Evolutionary conservation across 2,329 filamentous ascomycete genomes (phyloP).

Genomic region (Dryadomyces quercus-mongolicae): DNA sequence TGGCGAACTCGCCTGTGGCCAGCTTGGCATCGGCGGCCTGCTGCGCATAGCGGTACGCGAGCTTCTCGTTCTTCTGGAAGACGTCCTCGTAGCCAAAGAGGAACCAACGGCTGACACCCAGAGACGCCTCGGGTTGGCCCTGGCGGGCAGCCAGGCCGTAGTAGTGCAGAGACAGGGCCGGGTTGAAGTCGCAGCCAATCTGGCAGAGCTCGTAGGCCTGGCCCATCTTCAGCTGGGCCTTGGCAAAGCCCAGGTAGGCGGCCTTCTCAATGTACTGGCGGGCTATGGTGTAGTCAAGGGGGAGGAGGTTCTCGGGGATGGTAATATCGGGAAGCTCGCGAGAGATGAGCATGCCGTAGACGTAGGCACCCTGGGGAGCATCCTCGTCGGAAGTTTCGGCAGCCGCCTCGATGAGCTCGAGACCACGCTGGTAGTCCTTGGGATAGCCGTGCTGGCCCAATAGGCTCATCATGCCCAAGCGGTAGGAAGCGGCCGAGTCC

Average conservation of each 20-base stretch:
- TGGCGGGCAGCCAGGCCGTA: slow-evolving; percentile 87
- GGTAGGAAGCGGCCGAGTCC: slow-evolving; percentile 78
- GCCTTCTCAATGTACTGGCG: slow-evolving; percentile 91
- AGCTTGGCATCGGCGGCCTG: slow-evolving; percentile 73
- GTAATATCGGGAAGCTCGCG: slow-evolving; percentile 83
- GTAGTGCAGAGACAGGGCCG: slow-evolving; percentile 85
- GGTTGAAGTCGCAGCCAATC: slow-evolving; percentile 88
- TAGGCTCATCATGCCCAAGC: slow-evolving; percentile 94
- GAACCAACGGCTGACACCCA: slow-evolving; percentile 98
- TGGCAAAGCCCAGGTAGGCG: slow-evolving; percentile 88
- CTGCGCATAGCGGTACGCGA: slow-evolving; percentile 84
- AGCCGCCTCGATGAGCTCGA: slow-evolving; percentile 73
- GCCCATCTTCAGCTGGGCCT: slow-evolving; percentile 95
- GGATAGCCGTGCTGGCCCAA: slow-evolving; percentile 84
- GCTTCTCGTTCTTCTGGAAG: slow-evolving; percentile 89
- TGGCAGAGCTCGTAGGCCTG: slow-evolving; percentile 91
- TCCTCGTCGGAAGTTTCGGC: slow-evolving; percentile 90
- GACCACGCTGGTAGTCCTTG: slow-evolving; percentile 65
- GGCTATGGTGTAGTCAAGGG: slow-evolving; percentile 59
- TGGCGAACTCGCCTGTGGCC: slow-evolving; percentile 84
- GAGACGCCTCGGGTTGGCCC: slow-evolving; percentile 84
- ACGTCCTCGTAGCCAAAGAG: slow-evolving; percentile 86
- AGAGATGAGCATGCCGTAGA: slow-evolving; percentile 88
- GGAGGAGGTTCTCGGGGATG: slow-evolving; percentile 58
- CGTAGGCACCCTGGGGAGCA: slow-evolving; percentile 88